Evolutionary conservation across 805 yeast species (phyloP).

Genomic region (Isabelozyma pseudorhagii): DNA sequence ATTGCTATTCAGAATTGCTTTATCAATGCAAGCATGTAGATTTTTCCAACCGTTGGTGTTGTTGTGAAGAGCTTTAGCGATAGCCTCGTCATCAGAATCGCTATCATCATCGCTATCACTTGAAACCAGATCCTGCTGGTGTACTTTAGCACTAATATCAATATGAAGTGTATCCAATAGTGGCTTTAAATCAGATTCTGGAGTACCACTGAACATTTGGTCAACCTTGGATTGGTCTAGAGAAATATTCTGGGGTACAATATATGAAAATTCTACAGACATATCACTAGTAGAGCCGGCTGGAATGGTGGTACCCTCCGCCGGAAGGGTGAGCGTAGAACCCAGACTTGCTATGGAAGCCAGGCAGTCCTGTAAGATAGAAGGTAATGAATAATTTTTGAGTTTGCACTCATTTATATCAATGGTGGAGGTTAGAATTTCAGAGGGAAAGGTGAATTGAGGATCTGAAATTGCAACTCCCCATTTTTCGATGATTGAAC

Average conservation of each 20-base stretch:
- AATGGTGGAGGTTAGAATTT: conserved; percentile 34
- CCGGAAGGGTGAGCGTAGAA: background rate
- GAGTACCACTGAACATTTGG: background rate
- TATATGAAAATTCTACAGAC: background rate
- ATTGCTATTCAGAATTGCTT: conserved; percentile 1
- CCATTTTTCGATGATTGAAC: conserved; percentile 42
- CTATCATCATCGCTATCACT: conserved; percentile 12
- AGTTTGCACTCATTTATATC: conserved; percentile 1
- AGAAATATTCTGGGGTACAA: background rate
- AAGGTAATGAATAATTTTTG: background rate
- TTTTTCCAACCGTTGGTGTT: conserved; percentile 6
- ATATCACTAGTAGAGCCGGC: background rate
- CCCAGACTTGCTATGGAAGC: background rate
- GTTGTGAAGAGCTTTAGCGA: background rate
- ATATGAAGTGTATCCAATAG: background rate
- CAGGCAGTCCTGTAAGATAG: background rate
- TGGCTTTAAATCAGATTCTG: background rate
- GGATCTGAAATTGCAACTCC: conserved; percentile 38
- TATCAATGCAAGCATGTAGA: conserved; percentile 6
- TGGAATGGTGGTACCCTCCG: background rate
- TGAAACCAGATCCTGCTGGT: background rate
- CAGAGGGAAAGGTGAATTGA: conserved; percentile 28
- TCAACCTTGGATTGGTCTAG: conserved; percentile 1
- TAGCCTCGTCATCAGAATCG: conserved; percentile 21
- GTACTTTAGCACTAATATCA: background rate